phyloP scores from a whole-genome alignment of 2,329 filamentous ascomycete genomes.

The Myrmaecium sp. region DNA sequence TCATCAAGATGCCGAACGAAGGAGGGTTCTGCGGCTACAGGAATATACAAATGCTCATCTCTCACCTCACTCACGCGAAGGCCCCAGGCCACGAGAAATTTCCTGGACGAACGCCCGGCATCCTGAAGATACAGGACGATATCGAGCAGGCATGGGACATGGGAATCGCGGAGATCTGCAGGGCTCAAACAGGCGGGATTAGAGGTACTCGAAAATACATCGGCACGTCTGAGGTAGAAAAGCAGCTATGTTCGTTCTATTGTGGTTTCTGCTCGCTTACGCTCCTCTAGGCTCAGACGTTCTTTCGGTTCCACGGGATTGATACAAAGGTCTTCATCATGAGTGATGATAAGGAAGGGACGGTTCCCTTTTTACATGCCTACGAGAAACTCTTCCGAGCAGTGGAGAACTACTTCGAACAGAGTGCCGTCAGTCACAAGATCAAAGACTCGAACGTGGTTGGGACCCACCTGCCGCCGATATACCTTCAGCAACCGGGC shows the following conservation, averaged over 20 bases:
- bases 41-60: slow-evolving; percentile 83
- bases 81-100: slow-evolving; percentile 45
- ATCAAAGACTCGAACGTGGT: slow-evolving; percentile 40
- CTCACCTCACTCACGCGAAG: slow-evolving; percentile 50
- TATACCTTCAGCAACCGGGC: slow-evolving; percentile 82
- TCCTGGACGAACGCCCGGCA: slow-evolving; percentile 45
- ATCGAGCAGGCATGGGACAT: slow-evolving; percentile 82
- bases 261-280: not conserved
- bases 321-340: too few species aligned
- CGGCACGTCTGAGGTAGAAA: slow-evolving; percentile 64
- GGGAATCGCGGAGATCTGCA: slow-evolving; percentile 59
- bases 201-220: slow-evolving; percentile 87
- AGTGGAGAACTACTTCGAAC: slow-evolving; percentile 59
- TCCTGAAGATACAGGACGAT: slow-evolving; percentile 67
- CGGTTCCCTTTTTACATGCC: too few species aligned
- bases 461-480: slow-evolving; percentile 56
- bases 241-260: slow-evolving; percentile 6
- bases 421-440: slow-evolving; percentile 29
- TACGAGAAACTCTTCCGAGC: slow-evolving; percentile 42
- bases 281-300: slow-evolving; percentile 50
- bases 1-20: slow-evolving; percentile 65
- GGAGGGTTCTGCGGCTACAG: slow-evolving; percentile 90
- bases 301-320: slow-evolving; percentile 55
- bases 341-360: too few species aligned
- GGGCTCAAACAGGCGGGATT: slow-evolving; percentile 73